phyloP scores from a whole-genome alignment of 2,329 filamentous ascomycete species.

The Raffaelea deltoideospora region DNA sequence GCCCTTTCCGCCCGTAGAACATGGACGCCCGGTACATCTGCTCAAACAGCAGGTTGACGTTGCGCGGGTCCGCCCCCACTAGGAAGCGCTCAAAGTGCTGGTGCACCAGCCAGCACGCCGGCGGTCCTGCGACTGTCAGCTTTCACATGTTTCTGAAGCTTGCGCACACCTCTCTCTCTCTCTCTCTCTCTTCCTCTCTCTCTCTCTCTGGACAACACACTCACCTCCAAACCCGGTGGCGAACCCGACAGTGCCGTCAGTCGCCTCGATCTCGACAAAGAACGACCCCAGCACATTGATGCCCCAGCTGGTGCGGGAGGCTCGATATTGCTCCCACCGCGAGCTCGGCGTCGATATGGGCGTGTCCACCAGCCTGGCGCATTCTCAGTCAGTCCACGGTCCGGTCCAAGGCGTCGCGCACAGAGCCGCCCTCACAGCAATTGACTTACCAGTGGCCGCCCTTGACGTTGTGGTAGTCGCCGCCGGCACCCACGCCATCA shows the following conservation, averaged over 20 bases:
- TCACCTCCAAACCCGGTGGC: slow-evolving; percentile 80
- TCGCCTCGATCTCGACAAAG: slow-evolving; percentile 76
- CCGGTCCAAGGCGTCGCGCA: neutral
- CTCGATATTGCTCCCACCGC: slow-evolving; percentile 73
- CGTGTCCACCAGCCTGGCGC: slow-evolving; percentile 70
- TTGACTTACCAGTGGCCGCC: slow-evolving; percentile 46
- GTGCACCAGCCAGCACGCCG: slow-evolving; percentile 84
- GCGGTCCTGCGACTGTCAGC: no score
- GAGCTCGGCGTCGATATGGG: slow-evolving; percentile 90
- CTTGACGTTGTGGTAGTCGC: slow-evolving; percentile 87
- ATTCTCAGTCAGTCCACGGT: neutral
- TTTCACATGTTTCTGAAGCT: no score
- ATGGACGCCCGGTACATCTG: slow-evolving; percentile 93
- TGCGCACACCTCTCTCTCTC: neutral
- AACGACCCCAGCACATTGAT: slow-evolving; percentile 93
- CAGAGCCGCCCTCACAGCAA: neutral
- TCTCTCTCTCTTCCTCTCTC: neutral
- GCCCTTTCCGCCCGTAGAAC: slow-evolving; percentile 91
- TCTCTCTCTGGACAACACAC: slow-evolving; percentile 2
- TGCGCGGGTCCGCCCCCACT: slow-evolving; percentile 73
- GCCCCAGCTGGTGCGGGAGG: slow-evolving; percentile 81
- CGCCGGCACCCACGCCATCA: slow-evolving; percentile 46
- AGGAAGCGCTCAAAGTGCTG: slow-evolving; percentile 91
- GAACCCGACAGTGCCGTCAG: slow-evolving; percentile 84
- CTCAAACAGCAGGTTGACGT: slow-evolving; percentile 86